Evolutionary conservation across 192 early-diverging fungal genomes (phyloP), one percentile per base, ranked within the genome.

Genomic region (Backusella macrospora): DNA sequence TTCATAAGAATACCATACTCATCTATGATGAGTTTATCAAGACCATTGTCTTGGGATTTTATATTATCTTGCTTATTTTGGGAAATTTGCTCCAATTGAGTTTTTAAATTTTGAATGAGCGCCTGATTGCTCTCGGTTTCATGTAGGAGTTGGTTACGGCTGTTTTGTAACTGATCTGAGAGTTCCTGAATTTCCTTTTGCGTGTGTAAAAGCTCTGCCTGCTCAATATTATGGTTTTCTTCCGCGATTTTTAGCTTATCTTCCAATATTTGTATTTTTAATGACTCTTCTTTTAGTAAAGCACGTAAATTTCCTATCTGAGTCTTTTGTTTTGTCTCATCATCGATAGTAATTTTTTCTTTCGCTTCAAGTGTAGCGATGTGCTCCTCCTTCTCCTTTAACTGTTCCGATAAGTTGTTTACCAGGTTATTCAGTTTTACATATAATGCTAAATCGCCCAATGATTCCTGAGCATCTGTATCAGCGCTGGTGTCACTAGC

Each of bases 361-460:
- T 13, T 5, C 52, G 52, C 52, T 59, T 59, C 52, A 59, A 59
- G 52, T 59, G 21, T 13, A 9, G 52, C 52, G 26, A 59, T 59
- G 0, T 59, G 21, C 21, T 59, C 21, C 10, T 4, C 52, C 21
- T 59, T 59, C 12, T 59, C 21, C 12, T 26, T 23, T 23, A 18
- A 59, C 13, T 23, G 18, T 26, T 59, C 52, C 52, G 52, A 59
- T 59, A 59, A 59, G 26, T 3, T 12, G 26, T 59, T 23, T 26
- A 59, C 52, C 52, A 59, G 26, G 21, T 26, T 59, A 12, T 26
- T 59, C 21, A 59, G 52, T 59, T 59, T 59, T 26, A 23, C 21
- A 59, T 59, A 59, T 59, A 59, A 59, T 59, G 18, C 52, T 59
- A 59, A 12, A 59, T 59, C 52, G 52, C 12, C 52, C 52, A 59